Base-by-base conservation (phyloP, 1,139 yeast species). In the Hemisphaericaspora lyxosophila region DNA sequence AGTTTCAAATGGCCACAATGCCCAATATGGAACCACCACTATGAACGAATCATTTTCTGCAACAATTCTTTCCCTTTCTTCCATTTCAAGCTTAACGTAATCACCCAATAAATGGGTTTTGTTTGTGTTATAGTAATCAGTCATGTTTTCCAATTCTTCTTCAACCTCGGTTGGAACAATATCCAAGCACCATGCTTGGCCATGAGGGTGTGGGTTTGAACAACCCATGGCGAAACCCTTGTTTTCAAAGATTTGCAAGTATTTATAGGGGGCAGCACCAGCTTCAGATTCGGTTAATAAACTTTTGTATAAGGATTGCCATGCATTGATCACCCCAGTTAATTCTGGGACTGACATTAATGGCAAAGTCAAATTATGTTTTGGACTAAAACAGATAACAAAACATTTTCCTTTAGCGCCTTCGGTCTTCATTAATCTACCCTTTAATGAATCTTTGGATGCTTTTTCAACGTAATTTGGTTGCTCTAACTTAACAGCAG, bases 151-250 rank as follows among this genome's bases (percentile, higher is more conserved):
- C 38, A 80, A 63, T 55, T 84, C 90, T 36, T 69, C 65, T 25
- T 67, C 68, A n/a, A 85, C 86, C 59, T 83, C 90, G 27, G 79
- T 78, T 7, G 92, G 92, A 7, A 82, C 63, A 9, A 70, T 60
- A 48, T 78, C 83, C 38, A 84, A 69, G 59, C 85, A 78, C 92
- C 92, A 84, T 7, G 85, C 88, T 61, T 84, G 92, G 13, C 82
- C 81, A 51, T 84, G 92, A 11, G 90, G 90, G 56, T 84, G 92
- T 3, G 89, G 85, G 53, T 84, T 84, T 2, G 89, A 82, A 53
- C 90, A 84, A 26, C 92, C 90, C 92, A 84, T 84, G 6, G 86
- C 85, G 35, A 79, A 69, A 20, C 92, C 92, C 61, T 83, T 84
- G 58, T 84, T 84, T 54, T 84, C 92, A 54, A 84, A 84, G 33